These are phyloP conservation scores for Rhododendron mucronatum DNA, from an alignment of 148 eudicot species.

Conservation along the genomic window DNA sequence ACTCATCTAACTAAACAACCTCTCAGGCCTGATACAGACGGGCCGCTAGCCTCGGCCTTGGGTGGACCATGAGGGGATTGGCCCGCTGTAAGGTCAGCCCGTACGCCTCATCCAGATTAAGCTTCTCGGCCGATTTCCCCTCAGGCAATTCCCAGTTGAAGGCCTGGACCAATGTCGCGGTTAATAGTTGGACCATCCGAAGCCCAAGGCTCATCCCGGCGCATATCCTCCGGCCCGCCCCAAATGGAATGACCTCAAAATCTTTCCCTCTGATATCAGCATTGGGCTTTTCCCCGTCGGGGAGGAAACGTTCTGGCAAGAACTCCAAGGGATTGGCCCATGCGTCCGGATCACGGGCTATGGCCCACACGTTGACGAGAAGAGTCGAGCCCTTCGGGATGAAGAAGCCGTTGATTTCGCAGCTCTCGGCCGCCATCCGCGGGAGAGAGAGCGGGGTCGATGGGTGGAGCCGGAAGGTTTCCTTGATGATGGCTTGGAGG, in stretches of 20 bases:
- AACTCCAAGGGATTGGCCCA: slow-evolving; percentile 75
- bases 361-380: slow-evolving; percentile 92
- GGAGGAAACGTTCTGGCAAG: slow-evolving; percentile 58
- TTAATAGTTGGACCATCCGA: slow-evolving; percentile 71
- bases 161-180: slow-evolving; percentile 62
- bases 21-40: slow-evolving; percentile 20
- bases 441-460: slow-evolving; percentile 91
- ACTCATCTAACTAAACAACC: not conserved
- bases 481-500: slow-evolving; percentile 82
- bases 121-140: slow-evolving; percentile 40
- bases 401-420: slow-evolving; percentile 75
- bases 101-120: slow-evolving; percentile 87
- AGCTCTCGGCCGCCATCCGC: slow-evolving; percentile 48
- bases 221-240: slow-evolving; percentile 89
- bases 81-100: slow-evolving; percentile 86
- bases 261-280: slow-evolving; percentile 75
- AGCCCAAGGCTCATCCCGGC: slow-evolving; percentile 83
- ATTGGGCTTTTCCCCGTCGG: slow-evolving; percentile 68
- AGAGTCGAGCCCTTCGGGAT: slow-evolving; percentile 76
- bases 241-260: slow-evolving; percentile 88
- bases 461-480: slow-evolving; percentile 87
- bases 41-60: slow-evolving; percentile 48
- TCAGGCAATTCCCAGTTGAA: slow-evolving; percentile 57
- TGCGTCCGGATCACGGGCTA: slow-evolving; percentile 70
- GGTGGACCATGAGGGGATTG: slow-evolving; percentile 63